A percentile compares a stretch with the other conserved stretches of the same genome.
Evolutionary conservation across 345 rosid species (phyloP).

Genomic region (Eucalyptus erythrocorys): DNA sequence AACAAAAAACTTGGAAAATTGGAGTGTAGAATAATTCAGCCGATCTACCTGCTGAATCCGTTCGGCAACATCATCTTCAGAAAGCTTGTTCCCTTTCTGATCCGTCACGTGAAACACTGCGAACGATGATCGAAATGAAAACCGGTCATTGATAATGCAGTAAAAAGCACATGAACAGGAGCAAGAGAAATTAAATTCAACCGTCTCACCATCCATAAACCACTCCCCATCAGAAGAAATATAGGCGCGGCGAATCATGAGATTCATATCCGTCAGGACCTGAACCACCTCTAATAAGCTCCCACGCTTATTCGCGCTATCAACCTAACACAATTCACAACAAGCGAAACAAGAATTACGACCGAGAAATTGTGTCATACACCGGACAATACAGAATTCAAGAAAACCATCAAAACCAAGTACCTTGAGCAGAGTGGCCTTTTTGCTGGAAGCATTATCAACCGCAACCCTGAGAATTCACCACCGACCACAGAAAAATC

Average conservation of each 20-base stretch:
- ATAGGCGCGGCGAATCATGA: constrained; percentile 62
- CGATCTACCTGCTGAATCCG: constrained; percentile 65
- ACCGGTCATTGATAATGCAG: not conserved
- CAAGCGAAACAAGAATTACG: not conserved
- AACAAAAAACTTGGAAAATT: not conserved
- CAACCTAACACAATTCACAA: constrained; percentile 31
- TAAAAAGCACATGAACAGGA: not conserved
- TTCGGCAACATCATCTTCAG: constrained; percentile 52
- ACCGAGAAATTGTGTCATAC: not conserved
- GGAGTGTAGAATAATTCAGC: not conserved
- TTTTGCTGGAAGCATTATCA: constrained; percentile 49
- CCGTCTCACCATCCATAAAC: constrained; percentile 78
- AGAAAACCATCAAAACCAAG: not conserved
- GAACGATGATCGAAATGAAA: not conserved
- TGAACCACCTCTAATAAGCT: constrained; percentile 79
- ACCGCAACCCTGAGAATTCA: constrained; percentile 53
- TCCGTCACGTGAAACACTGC: constrained; percentile 77
- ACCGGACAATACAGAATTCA: not conserved
- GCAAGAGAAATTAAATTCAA: not conserved
- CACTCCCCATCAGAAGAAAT: constrained; percentile 83
- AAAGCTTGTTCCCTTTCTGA: constrained; percentile 53
- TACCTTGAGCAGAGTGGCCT: constrained; percentile 63
- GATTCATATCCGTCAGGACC: constrained; percentile 70
- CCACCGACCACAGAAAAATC: not conserved
- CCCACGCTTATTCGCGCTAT: constrained; percentile 71